Evolutionary conservation across 2,329 filamentous ascomycete genomes (phyloP).

Genomic region (Juglanconis oblonga): DNA sequence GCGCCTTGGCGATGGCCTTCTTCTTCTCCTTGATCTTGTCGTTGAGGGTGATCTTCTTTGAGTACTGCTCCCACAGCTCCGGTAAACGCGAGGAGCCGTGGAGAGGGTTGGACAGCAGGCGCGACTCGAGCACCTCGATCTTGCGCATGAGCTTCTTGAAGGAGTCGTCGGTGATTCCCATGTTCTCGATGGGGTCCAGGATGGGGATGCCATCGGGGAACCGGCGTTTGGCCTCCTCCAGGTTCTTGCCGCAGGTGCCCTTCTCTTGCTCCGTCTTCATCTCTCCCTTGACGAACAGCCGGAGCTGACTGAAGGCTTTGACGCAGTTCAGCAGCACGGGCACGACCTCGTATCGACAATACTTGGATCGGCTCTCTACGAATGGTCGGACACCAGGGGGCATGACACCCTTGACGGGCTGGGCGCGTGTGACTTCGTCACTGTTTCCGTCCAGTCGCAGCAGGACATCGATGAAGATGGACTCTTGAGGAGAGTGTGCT

Average conservation of each 20-base stretch:
- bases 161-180: slow-evolving; percentile 86
- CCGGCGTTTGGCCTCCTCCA: slow-evolving; percentile 77
- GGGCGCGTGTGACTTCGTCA: slow-evolving; percentile 40
- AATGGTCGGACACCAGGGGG: slow-evolving; percentile 56
- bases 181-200: slow-evolving; percentile 91
- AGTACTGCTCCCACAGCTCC: slow-evolving; percentile 84
- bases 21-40: slow-evolving; percentile 85
- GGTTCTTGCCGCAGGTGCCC: slow-evolving; percentile 62
- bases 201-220: slow-evolving; percentile 91
- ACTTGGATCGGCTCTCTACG: slow-evolving; percentile 50
- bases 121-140: slow-evolving; percentile 94
- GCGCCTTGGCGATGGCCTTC: slow-evolving; percentile 79
- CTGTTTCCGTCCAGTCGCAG: slow-evolving; percentile 56
- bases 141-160: slow-evolving; percentile 94
- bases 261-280: slow-evolving; percentile 65
- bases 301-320: slow-evolving; percentile 77
- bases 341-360: slow-evolving; percentile 74
- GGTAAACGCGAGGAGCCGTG: slow-evolving; percentile 85
- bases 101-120: slow-evolving; percentile 81
- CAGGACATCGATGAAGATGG: slow-evolving; percentile 79
- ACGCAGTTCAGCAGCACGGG: slow-evolving; percentile 85
- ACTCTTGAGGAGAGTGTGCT: slow-evolving; percentile 70
- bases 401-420: slow-evolving; percentile 65
- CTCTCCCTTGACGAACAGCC: slow-evolving; percentile 79
- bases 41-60: slow-evolving; percentile 70